Evolutionary conservation across 2,329 filamentous ascomycete species (phyloP), one percentile per base, ranked within the genome.

Genomic region (Cytospora leucostoma): DNA sequence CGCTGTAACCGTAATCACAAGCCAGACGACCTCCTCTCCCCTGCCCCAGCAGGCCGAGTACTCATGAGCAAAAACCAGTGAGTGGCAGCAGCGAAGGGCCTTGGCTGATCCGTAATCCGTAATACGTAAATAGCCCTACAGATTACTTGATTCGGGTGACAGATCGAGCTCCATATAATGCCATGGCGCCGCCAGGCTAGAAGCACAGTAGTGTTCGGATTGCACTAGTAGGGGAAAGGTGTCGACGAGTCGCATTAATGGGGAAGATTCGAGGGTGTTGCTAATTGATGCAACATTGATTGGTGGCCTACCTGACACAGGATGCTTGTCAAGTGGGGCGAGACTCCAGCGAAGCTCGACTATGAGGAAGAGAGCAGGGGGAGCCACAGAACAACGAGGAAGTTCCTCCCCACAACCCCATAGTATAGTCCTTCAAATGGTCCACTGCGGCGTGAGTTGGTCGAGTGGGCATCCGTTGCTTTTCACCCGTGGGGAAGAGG

Each of bases 401-500:
- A 35, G n/a, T 8, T 10, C 38, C 59, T 50, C 59, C 59, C 58
- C 58, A 61, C 58, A 61, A 61, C 51, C 58, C 58, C 58, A 55
- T 60, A 44, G 35, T 61, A 51, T 61, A 49, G 58, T 51, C 51
- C 58, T 54, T 27, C 13, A 52, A n/a, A 17, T n/a, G 58, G 51
- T 32, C 58, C 38, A 51, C 58, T 54, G 35, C 51, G n/a, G n/a
- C 59, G 51, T 53, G 34, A 49, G 59, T 53, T 55, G 59, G 51
- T 37, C 59, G 40, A 49, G 59, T 55, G 59, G 59, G 40, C 37
- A 44, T 61, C 59, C 51, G 59, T 19, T 47, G 17, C 8, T 21
- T 47, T 21, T 50, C 49, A 51, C 59, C 59, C 59, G 59, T 61
- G 59, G 59, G 59, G 59, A 61, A 61, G 58, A 55, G 52, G 33